Evolutionary conservation across 345 rosid genomes (phyloP).

Genomic region (Citrus australasica): DNA sequence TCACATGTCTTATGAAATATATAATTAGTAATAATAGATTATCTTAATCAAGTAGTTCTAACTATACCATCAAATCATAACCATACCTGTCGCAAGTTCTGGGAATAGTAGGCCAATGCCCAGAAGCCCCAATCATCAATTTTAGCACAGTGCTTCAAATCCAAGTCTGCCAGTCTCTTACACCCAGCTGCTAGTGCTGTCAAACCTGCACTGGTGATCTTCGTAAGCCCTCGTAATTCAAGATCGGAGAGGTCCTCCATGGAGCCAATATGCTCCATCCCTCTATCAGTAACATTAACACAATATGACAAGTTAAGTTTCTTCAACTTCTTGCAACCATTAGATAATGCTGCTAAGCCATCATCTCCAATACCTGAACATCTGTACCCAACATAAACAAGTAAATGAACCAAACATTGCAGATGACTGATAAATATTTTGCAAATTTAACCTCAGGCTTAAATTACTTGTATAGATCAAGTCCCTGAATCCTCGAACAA

Average conservation of each 20-base stretch:
- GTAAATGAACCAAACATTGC: background rate
- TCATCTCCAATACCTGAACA: constrained; percentile 67
- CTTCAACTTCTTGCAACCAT: constrained; percentile 74
- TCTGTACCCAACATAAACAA: constrained; percentile 31
- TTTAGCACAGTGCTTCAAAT: constrained; percentile 67
- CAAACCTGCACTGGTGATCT: constrained; percentile 62
- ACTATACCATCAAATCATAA: background rate
- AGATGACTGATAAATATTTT: background rate
- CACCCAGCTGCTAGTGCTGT: constrained; percentile 59
- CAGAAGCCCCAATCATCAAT: constrained; percentile 76
- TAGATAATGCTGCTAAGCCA: constrained; percentile 67
- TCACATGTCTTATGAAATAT: background rate
- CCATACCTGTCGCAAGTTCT: constrained; percentile 80
- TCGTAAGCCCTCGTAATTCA: constrained; percentile 63
- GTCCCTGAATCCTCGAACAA: constrained; percentile 60
- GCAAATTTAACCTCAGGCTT: background rate
- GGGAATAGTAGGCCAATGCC: constrained; percentile 62
- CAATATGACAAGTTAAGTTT: constrained; percentile 83
- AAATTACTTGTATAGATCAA: constrained; percentile 85
- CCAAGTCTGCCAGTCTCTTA: constrained; percentile 59
- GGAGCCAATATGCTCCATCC: constrained; percentile 46
- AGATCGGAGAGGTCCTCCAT: constrained; percentile 61
- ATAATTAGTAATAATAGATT: background rate
- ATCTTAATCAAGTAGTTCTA: background rate
- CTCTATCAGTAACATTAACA: constrained; percentile 53